Base-by-base conservation (phyloP, 345 rosid genomes). In the Erodium maritimum region DNA sequence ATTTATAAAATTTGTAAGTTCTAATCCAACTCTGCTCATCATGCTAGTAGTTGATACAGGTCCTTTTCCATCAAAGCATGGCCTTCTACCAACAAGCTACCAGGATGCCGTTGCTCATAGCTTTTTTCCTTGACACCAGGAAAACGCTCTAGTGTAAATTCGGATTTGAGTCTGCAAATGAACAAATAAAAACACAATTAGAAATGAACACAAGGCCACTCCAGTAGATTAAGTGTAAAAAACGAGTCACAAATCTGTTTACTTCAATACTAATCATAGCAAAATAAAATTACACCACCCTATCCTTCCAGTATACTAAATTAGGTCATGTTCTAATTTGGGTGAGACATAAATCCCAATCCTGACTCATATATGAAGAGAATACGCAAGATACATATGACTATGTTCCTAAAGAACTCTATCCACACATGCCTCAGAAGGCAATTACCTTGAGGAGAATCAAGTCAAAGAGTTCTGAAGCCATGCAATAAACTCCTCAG, bases 1-100 rank as follows among this genome's bases (percentile, higher is more conserved):
- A 75, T 75, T 66, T 67, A 79, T 61, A 45, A 69, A 73, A 45
- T 64, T 65, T 24, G 70, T 73, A 17, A 71, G 75, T 72, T 83
- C 85, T 52, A 64, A 60, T 37, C 78, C 76, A 56, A 69, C 68
- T 19, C 67, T 71, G 61, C 80, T 71, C 69, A 65, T 64, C 86
- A 69, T 75, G 69, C 70, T 69, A 46, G 50, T 56, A n/a, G n/a
- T n/a, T n/a, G 66, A 54, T 48, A 64, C 17, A 24, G 69, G 52
- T 54, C 55, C 55, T 70, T 60, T 71, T 50, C 63, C 73, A 70
- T 64, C 73, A 69, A 75, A 55, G 20, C 55, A 61, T 25, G 63
- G 22, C 51, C 55, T 21, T 8, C 62, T 61, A 61, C 58, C 7
- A 60, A 60, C 61, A 67, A 52, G 34, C 48, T 42, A 7, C 14